These are phyloP conservation scores for Pyrenopolyporus hunteri DNA, from an alignment of 495 filamentous ascomycete species.

Conservation along the genomic window DNA sequence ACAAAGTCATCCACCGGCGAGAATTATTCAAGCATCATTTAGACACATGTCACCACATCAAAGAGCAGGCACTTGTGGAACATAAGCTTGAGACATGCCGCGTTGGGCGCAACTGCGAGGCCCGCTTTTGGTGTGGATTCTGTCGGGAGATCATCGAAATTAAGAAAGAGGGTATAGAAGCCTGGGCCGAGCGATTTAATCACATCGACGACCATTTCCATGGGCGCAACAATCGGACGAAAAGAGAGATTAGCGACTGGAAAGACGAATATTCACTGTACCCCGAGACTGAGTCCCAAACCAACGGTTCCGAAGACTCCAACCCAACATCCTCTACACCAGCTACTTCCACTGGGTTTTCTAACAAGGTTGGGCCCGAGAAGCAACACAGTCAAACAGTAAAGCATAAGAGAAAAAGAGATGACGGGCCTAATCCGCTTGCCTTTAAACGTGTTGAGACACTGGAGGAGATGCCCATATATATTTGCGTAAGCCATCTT, in stretches of 20 bases:
- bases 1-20: constrained; percentile 63
- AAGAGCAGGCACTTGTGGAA: constrained; percentile 50
- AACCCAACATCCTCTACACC: neutral
- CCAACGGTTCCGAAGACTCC: constrained; percentile 22
- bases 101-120: constrained; percentile 72
- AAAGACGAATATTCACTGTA: constrained; percentile 38
- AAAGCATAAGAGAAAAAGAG: constrained; percentile 40
- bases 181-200: constrained; percentile 79
- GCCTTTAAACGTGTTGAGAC: constrained; percentile 20
- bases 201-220: constrained; percentile 86
- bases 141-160: constrained; percentile 67
- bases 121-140: constrained; percentile 90
- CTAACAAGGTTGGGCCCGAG: neutral
- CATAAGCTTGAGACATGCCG: constrained; percentile 57
- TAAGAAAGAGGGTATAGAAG: constrained; percentile 58
- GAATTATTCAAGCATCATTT: constrained; percentile 69
- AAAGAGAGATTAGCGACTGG: constrained; percentile 48
- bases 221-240: constrained; percentile 41
- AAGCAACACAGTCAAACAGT: constrained; percentile 1
- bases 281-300: neutral
- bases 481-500: constrained; percentile 24
- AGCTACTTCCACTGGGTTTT: neutral
- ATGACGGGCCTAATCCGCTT: constrained; percentile 3
- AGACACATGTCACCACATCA: constrained; percentile 57
- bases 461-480: constrained; percentile 3